A percentile compares a stretch with the other conserved stretches of the same genome.
Conservation (phyloP, 371 early-diverging fungal genomes). For the Mucor sp. region DNA sequence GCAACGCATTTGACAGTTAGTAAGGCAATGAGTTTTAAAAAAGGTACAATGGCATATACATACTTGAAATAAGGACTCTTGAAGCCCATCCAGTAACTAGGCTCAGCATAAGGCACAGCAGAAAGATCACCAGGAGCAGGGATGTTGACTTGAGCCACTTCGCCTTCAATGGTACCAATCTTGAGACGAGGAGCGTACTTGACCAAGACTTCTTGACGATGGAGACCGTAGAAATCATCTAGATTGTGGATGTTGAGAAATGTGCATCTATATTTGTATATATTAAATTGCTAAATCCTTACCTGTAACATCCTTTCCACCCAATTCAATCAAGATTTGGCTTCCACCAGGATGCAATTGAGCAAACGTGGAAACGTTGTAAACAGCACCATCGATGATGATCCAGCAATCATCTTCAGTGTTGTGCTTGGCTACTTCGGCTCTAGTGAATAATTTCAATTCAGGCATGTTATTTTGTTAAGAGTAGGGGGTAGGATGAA, state of each 20-base stretch:
- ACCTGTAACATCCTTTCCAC: conserved; percentile 82
- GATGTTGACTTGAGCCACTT: conserved; percentile 22
- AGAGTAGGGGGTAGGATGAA: conserved; percentile 1
- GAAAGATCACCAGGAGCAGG: conserved; percentile 41
- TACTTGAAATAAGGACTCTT: conserved; percentile 65
- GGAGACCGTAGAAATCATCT: conserved; percentile 58
- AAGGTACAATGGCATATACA: conserved; percentile 1
- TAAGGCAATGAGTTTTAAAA: background rate
- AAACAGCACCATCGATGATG: conserved; percentile 82
- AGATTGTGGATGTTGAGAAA: background rate
- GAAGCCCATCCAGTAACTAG: conserved; percentile 57
- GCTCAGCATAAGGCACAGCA: conserved; percentile 64
- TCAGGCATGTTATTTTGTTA: conserved; percentile 33
- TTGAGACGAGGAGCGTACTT: conserved; percentile 54
- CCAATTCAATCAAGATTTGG: conserved; percentile 63
- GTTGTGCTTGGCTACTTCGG: conserved; percentile 82
- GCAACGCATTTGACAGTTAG: conserved; percentile 11
- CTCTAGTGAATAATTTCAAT: conserved; percentile 58
- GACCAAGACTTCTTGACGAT: conserved; percentile 66
- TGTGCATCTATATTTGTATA: conserved; percentile 1
- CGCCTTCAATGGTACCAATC: conserved; percentile 53
- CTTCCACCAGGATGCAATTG: conserved; percentile 92
- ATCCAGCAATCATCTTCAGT: conserved; percentile 87
- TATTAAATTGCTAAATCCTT: background rate
- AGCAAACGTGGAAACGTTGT: conserved; percentile 87